Evolutionary conservation across 148 eudicot genomes (phyloP).

Genomic region (Fagopyrum esculentum): DNA sequence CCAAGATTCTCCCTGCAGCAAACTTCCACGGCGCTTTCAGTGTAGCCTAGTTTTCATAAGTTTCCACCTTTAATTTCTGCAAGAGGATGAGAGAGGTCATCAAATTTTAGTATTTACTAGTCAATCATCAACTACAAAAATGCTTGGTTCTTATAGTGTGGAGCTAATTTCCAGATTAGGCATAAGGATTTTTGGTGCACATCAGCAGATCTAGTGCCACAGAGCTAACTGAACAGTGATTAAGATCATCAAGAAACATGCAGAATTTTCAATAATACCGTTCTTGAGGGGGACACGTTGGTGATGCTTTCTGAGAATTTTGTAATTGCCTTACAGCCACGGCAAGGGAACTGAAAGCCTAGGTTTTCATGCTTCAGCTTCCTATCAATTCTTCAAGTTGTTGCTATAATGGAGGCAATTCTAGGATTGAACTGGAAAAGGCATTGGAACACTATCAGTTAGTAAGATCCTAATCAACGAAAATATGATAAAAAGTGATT

Average conservation of each 20-base stretch:
- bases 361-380: too few relatives aligned
- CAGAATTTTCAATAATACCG: neutral
- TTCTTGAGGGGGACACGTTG: neutral
- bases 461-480: too few relatives aligned
- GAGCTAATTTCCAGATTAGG: neutral
- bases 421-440: too few relatives aligned
- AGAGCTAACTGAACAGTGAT: too few relatives aligned
- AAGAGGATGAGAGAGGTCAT: neutral
- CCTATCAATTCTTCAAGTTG: too few relatives aligned
- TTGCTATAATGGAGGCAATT: too few relatives aligned
- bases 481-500: too few relatives aligned
- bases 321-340: too few relatives aligned
- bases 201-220: too few relatives aligned
- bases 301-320: too few relatives aligned
- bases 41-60: neutral
- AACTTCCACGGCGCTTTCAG: neutral
- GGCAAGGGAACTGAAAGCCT: too few relatives aligned
- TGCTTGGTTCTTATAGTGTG: neutral
- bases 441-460: too few relatives aligned
- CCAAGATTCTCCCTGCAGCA: neutral
- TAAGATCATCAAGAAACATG: neutral
- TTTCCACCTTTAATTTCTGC: slow-evolving; percentile 9
- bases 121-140: neutral
- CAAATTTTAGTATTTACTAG: neutral
- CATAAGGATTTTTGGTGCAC: neutral